Percentiles rank a stretch among this genome's conserved stretches.
phyloP scores from a whole-genome alignment of 2,329 filamentous ascomycete species.

The Paraphaeosphaeria sporulosa region DNA sequence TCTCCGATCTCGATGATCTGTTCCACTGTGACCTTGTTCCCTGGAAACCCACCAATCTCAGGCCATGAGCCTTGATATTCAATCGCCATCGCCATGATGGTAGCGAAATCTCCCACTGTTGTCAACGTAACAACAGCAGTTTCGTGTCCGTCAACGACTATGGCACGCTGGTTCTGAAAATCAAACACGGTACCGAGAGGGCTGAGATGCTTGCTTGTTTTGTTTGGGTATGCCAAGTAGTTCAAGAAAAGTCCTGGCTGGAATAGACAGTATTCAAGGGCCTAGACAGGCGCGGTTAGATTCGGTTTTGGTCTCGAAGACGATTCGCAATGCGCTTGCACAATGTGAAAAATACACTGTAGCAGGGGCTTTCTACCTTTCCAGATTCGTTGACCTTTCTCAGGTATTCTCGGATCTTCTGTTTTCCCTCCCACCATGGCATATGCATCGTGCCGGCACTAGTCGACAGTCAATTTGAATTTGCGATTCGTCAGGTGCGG shows the following conservation, averaged over 20 bases:
- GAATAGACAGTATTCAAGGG: conserved; percentile 63
- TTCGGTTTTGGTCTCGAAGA: no score
- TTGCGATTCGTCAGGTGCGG: no score
- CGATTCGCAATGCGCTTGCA: no score
- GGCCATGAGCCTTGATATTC: conserved; percentile 24
- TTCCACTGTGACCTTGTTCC: conserved; percentile 14
- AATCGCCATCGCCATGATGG: conserved; percentile 15
- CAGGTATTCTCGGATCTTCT: conserved; percentile 56
- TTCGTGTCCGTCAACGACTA: conserved; percentile 39
- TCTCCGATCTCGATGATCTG: conserved; percentile 18
- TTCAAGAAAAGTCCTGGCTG: conserved; percentile 60
- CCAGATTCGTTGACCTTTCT: conserved; percentile 57
- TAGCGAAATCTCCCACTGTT: conserved; percentile 21
- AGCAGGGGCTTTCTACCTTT: conserved; percentile 40
- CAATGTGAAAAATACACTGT: background rate
- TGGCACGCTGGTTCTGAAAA: conserved; percentile 15
- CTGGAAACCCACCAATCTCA: conserved; percentile 19
- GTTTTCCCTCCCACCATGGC: conserved; percentile 60
- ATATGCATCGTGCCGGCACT: conserved; percentile 48
- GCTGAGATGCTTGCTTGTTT: conserved; percentile 6
- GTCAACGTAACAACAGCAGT: conserved; percentile 28
- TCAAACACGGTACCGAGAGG: conserved; percentile 3
- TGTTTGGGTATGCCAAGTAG: conserved; percentile 53
- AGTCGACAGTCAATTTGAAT: background rate
- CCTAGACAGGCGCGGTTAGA: conserved; percentile 37